Base-by-base conservation (phyloP, 2,329 filamentous ascomycete genomes). In the Thelonectria olida region DNA sequence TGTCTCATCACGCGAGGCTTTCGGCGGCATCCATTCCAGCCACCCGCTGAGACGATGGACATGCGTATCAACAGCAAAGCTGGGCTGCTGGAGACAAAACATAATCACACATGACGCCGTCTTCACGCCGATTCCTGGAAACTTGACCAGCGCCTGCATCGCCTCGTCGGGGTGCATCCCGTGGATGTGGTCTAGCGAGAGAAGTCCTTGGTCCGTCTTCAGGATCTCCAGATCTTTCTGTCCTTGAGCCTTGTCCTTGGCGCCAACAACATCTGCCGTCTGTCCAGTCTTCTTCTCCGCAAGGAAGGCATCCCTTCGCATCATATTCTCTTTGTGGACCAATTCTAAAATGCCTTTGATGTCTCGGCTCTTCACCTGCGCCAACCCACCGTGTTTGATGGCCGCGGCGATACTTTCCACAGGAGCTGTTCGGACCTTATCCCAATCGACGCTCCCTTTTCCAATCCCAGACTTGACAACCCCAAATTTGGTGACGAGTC, bases 391-490 rank as follows among this genome's bases (percentile, higher is more conserved):
- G 64, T 90, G 89, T 10, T 79, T 78, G 13, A 92, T 84, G 0
- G 88, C 85, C 5, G 81, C 74, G 1, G 81, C 78, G 0, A 92
- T 81, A 19, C 92, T 90, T 4, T 73, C 64, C 23, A 72, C 52
- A 2, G 69, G 63, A 13, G 69, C 69, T 9, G 39, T 50, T 41
- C 69, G 68, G 13, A 72, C 69, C 13, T 64, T 71, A 34, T 72
- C 66, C 69, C 69, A 72, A 28, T 72, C 62, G 23, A 72, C 69
- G 27, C 69, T 72, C 8, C 69, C 69, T 41, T 72, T 62, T 12
- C 69, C 69, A 38, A 72, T 67, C 2, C 69, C 69, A 20, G 69
- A 61, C 7, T 67, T 61, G 42, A 72, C 41, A 23, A 62, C 62
- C 3, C 69, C 69, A 39, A 72, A 72, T 17, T 65, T 66, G 23